Conservation (phyloP, 768 basidiomycete species). For the Calocera viscosa region DNA sequence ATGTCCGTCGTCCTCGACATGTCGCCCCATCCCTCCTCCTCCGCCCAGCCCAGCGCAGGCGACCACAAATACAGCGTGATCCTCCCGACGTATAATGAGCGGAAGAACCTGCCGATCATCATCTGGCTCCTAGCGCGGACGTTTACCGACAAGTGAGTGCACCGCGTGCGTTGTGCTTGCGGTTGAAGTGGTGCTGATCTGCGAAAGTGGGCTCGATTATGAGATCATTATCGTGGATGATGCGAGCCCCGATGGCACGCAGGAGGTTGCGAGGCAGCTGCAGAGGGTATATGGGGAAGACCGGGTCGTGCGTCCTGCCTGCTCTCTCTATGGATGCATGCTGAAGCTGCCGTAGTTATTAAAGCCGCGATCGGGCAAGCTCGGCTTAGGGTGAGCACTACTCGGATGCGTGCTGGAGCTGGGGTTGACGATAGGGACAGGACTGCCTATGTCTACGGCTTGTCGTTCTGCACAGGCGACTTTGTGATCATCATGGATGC, state of each 20-base stretch:
- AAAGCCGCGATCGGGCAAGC: conserved; percentile 78
- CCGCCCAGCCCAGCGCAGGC: neutral
- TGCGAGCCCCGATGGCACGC: conserved; percentile 84
- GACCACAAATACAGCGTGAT: conserved; percentile 73
- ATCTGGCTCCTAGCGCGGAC: conserved; percentile 70
- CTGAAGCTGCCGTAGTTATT: conserved; percentile 40
- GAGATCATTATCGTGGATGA: conserved; percentile 88
- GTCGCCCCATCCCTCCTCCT: conserved; percentile 5
- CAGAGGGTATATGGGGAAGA: conserved; percentile 72
- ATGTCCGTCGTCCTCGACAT: conserved; percentile 14
- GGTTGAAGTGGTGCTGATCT: conserved; percentile 12
- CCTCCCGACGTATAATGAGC: conserved; percentile 86
- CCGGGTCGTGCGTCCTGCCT: conserved; percentile 46
- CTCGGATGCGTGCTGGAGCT: neutral
- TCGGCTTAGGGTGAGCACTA: conserved; percentile 64
- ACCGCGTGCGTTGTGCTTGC: neutral
- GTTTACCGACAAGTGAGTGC: conserved; percentile 59
- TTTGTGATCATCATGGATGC: conserved; percentile 97
- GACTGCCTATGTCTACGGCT: conserved; percentile 84
- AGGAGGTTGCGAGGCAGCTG: conserved; percentile 72
- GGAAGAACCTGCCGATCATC: conserved; percentile 81
- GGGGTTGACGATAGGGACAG: conserved; percentile 29
- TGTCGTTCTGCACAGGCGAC: conserved; percentile 79
- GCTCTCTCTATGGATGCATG: neutral
- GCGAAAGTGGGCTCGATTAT: conserved; percentile 56